Conservation (phyloP, 78 protist genomes). For the Isochrysis galbana region DNA sequence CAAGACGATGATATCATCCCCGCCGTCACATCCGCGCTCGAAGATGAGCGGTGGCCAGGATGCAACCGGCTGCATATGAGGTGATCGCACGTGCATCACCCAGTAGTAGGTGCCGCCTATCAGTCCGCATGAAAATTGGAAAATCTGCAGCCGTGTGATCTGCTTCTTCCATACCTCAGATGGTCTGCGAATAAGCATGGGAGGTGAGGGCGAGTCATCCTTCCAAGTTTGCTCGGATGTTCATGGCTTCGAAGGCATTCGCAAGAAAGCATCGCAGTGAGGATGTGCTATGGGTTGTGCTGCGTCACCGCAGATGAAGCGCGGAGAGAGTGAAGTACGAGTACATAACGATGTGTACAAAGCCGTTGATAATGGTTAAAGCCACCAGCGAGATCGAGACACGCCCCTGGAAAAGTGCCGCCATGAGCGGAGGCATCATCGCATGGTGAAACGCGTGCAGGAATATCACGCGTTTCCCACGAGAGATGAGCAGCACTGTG, state of each 20-base stretch:
- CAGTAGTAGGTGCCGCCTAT: neutral
- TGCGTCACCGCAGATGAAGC: no score
- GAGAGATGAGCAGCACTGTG: slow-evolving; percentile 62
- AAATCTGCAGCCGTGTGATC: neutral
- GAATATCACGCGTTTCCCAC: slow-evolving; percentile 54
- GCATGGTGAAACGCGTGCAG: slow-evolving; percentile 73
- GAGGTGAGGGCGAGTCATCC: no score
- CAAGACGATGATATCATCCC: neutral
- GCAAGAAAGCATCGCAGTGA: no score
- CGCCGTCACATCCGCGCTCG: neutral
- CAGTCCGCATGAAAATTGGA: neutral
- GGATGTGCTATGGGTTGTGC: no score
- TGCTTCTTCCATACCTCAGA: neutral
- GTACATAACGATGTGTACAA: slow-evolving; percentile 64
- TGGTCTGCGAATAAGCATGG: neutral
- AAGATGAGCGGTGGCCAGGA: neutral
- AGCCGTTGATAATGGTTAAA: slow-evolving; percentile 23
- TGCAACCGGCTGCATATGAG: neutral
- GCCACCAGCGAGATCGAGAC: slow-evolving; percentile 32
- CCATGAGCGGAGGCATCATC: neutral
- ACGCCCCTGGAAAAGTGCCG: slow-evolving; percentile 38
- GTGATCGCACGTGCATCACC: neutral
- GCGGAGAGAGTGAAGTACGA: no score
- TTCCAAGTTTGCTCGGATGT: no score
- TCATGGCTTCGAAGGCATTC: no score